Evolutionary conservation across 306 rosid species (phyloP), one percentile per base, ranked within the genome.

Genomic region (Cicer chorassanicum): DNA sequence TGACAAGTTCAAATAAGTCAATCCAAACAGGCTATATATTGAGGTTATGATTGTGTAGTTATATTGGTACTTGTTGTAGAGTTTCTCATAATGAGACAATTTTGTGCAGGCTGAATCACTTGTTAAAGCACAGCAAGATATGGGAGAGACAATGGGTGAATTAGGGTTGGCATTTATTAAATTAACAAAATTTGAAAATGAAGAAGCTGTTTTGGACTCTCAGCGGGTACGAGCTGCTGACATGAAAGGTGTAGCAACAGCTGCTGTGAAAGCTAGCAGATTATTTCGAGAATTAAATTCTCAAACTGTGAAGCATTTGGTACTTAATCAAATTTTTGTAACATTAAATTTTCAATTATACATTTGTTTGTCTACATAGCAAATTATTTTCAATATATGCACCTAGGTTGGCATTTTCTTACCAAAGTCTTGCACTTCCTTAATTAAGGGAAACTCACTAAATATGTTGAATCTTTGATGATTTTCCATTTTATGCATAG

Each of bases 301-400:
- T 68, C 98, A 94, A 65, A 91, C 97, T 6, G 95, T 94, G 84
- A 90, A 91, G 85, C 96, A 94, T 86, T 87, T 94, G 92, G 98
- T 94, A 87, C 59, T 13, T 57, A 51, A 16, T 14, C 16, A 49
- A 49, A 54, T 21, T 12, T 50, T 80, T 72, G 60, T 42, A 16
- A 21, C 65, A 21, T 15, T 70, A 72, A 40, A 7, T 76, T 72
- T 77, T 70, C 14, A 43, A 40, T 19, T 15, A 24, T 57, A 39
- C 50, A 11, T 67, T 15, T 69, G n/a, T 65, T 66, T 60, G 66
- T 77, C 14, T 75, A 29, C 19, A 15, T 65, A 16, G 64, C 4
- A 9, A 56, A 18, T 67, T 72, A 21, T 63, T 67, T 55, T 45
- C 68, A 68, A 68, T 72, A 67, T 51, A 15, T 45, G 40, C 50